Evolutionary conservation across 176 grass and related monocot species (phyloP), one percentile per base, ranked within the genome.

Genomic region (Pontederia paniculata): DNA sequence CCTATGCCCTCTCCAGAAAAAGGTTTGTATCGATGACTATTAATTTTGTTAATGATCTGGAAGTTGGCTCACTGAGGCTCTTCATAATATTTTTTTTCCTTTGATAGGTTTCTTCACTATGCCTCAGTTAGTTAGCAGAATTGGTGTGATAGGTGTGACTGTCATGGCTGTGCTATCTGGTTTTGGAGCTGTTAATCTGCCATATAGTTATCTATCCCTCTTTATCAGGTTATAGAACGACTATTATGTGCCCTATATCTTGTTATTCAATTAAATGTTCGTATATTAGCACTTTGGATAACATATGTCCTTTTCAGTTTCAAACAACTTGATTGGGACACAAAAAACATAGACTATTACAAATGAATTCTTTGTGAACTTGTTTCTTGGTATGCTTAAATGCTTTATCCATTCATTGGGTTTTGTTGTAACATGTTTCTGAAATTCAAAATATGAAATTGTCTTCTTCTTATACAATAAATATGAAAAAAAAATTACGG

Each of bases 1-100:
- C 93, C 93, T 9, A 98, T 98, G 93, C 86, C 93, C 75, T 98
- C 93, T 45, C 93, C 87, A 8, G 93, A 91, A 78, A 91, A 85
- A 79, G 93, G 93, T 98, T 60, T 25, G 57, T 16, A 16, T 46
- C 5, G 25, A 75, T 70, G 44, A 67, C 37, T 37, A 50, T 55
- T 12, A 48, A 14, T 31, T 51, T 53, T 2, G 1, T 67, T 17
- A 23, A 67, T 45, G 16, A 17, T 46, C 0, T 37, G 28, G 28
- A 37, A 37, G 5, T 37, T 37, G 28, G 28, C 7, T 37, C 7
- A 37, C 28, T 37, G 28, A 37, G 28, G 28, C 28, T 37, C 28
- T 37, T 37, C 28, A 37, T 37, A 37, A 37, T 37, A 37, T 6
- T 1, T 54, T 67, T 17, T 11, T 70, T 55, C 10, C 23, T 12